phyloP scores from a whole-genome alignment of 176 grass and related monocot species.

The Oryza rufipogon region DNA sequence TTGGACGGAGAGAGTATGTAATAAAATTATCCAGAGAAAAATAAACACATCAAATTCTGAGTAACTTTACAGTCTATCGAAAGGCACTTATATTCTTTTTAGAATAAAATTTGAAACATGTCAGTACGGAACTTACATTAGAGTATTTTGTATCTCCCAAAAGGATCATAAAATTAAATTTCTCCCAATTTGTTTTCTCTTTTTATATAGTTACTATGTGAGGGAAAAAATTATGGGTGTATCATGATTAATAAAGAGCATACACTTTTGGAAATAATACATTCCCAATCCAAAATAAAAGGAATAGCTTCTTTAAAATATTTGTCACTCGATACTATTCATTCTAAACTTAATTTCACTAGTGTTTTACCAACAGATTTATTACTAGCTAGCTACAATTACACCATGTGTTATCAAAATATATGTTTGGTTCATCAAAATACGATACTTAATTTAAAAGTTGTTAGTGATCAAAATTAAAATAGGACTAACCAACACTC shows the following conservation, averaged over 20 bases:
- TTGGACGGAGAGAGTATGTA: no score
- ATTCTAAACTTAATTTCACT: not conserved
- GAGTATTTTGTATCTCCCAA: no score
- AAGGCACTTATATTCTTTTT: no score
- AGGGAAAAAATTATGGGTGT: no score
- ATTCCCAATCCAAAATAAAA: not conserved
- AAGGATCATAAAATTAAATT: no score
- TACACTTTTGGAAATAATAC: not conserved
- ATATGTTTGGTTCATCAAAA: not conserved
- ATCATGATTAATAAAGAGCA: not conserved
- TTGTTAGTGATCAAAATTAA: not conserved
- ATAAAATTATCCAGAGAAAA: not conserved
- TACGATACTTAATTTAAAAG: no score
- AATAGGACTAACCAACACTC: not conserved
- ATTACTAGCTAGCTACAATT: not conserved
- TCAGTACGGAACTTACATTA: no score
- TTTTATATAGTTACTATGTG: no score
- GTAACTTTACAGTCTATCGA: no score
- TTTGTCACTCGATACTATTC: not conserved
- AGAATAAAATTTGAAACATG: no score
- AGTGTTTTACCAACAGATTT: not conserved
- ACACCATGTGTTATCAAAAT: not conserved
- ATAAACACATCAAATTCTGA: not conserved
- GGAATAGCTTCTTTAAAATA: no score
- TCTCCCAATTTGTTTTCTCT: no score